Conservation (phyloP, 2,329 filamentous ascomycete species). For the Trichoderma simmonsii region DNA sequence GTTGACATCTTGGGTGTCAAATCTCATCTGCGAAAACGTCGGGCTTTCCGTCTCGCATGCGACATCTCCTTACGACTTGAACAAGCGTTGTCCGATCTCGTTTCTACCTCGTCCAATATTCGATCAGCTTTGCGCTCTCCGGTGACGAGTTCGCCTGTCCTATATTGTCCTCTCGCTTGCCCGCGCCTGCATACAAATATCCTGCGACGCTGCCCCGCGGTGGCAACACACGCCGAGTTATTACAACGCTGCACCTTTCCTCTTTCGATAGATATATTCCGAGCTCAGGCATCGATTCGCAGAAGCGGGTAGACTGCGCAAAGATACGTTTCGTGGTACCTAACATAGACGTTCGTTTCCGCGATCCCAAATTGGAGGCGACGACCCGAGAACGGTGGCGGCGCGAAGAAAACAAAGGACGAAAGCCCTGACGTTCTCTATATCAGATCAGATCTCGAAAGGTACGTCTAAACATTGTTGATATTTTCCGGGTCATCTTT, state of each 20-base stretch:
- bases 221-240: background rate
- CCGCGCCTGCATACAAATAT: constrained; percentile 6
- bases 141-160: background rate
- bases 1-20: background rate
- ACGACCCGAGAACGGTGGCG: background rate
- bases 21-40: background rate
- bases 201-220: constrained; percentile 6
- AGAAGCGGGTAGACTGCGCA: background rate
- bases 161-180: background rate
- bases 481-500: background rate
- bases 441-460: background rate
- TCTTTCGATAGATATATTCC: background rate
- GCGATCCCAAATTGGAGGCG: constrained; percentile 1
- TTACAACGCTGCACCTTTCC: background rate
- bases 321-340: background rate
- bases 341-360: background rate
- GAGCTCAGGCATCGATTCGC: background rate
- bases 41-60: constrained; percentile 3
- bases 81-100: constrained; percentile 11
- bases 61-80: constrained; percentile 1
- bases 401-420: background rate
- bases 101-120: background rate
- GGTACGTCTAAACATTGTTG: background rate
- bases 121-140: background rate
- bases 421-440: background rate